Conservation (phyloP, 1,139 yeast species). For the Arxiozyma telluris region DNA sequence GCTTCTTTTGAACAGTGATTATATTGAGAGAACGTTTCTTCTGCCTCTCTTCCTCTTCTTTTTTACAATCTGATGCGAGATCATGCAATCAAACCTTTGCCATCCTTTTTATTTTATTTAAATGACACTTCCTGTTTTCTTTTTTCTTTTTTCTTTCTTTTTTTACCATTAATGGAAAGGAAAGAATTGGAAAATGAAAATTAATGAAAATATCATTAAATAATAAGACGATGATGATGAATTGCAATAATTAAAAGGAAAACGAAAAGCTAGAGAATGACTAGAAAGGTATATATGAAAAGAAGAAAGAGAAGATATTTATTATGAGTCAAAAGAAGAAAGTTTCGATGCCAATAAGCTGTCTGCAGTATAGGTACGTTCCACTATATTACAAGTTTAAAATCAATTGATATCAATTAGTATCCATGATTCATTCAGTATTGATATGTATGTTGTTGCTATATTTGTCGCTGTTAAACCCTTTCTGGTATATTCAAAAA, state of each 20-base stretch:
- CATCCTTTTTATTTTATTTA: not conserved
- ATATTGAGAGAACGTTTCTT: too few relatives aligned
- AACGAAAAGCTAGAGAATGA: not conserved
- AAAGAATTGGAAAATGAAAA: not conserved
- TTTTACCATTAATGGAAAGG: too few relatives aligned
- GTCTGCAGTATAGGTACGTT: not conserved
- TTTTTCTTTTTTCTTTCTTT: not conserved
- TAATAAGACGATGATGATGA: not conserved
- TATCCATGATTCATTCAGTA: constrained; percentile 76
- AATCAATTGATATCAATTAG: not conserved
- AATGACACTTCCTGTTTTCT: not conserved
- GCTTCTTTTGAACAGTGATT: too few relatives aligned
- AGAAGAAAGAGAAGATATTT: not conserved
- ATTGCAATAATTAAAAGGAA: not conserved
- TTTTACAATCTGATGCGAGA: not conserved
- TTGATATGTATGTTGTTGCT: constrained; percentile 55
- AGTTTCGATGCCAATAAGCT: not conserved
- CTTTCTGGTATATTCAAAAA: not conserved
- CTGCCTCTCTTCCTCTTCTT: not conserved
- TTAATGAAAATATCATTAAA: too few relatives aligned
- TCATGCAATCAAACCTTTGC: not conserved
- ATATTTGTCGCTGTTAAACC: constrained; percentile 12
- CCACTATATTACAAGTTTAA: not conserved
- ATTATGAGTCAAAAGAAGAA: too few relatives aligned
- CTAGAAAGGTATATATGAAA: not conserved